These are phyloP conservation scores for Grammothele lineata DNA, from an alignment of 768 basidiomycete genomes.

Conservation along the genomic window DNA sequence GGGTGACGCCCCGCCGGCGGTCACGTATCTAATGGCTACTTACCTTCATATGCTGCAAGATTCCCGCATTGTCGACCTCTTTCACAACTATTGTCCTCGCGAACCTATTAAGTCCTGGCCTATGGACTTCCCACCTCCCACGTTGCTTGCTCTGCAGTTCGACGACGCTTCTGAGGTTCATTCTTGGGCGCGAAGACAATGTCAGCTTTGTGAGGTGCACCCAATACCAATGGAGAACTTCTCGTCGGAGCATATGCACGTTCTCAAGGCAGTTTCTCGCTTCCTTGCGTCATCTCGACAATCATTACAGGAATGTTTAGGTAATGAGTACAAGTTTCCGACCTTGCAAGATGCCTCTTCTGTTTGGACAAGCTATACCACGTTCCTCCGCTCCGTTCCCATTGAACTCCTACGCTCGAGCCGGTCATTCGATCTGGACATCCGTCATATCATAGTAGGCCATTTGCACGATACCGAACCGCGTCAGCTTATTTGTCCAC, in stretches of 20 bases:
- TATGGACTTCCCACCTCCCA: conserved; percentile 51
- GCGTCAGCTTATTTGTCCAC: conserved; percentile 40
- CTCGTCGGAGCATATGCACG: conserved; percentile 40
- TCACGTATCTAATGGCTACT: conserved; percentile 58
- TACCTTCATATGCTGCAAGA: conserved; percentile 58
- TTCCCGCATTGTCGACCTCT: conserved; percentile 37
- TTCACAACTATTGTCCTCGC: conserved; percentile 37
- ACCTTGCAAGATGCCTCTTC: conserved; percentile 37
- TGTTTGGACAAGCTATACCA: conserved; percentile 49
- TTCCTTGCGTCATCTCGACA: conserved; percentile 6
- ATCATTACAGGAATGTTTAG: conserved; percentile 2
- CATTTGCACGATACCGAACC: conserved; percentile 58
- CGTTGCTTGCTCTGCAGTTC: conserved; percentile 55
- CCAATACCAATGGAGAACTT: conserved; percentile 51
- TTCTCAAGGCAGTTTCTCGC: conserved; percentile 38
- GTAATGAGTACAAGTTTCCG: conserved; percentile 8
- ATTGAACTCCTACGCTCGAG: conserved; percentile 33
- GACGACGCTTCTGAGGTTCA: conserved; percentile 46
- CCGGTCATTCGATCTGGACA: conserved; percentile 33
- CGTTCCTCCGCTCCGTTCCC: conserved; percentile 53
- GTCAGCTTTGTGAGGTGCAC: conserved; percentile 29
- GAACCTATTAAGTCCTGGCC: conserved; percentile 47
- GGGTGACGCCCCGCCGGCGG: conserved; percentile 42
- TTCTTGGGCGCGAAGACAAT: conserved; percentile 54
- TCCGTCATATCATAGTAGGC: conserved; percentile 51